Evolutionary conservation across 2,329 filamentous ascomycete species (phyloP), one percentile per base, ranked within the genome.

Genomic region (Fusarium tanahbumbuense): DNA sequence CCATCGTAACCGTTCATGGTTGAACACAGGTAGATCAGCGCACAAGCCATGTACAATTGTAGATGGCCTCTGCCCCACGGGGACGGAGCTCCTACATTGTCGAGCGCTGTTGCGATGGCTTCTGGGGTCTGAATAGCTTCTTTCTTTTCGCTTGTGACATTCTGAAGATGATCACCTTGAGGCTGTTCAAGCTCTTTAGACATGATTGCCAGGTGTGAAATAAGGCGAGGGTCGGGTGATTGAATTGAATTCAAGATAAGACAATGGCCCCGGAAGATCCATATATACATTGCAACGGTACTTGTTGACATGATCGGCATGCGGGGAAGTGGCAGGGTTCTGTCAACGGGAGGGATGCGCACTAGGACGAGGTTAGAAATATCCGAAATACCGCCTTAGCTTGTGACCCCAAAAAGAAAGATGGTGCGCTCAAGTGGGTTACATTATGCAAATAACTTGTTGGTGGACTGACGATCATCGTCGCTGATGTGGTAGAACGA

Each of bases 1-100:
- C 79, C 77, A 44, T 83, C 81, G 37, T 81, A 83, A 77, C 81
- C 80, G 49, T 78, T 82, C 80, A 82, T 82, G 1, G 81, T 83
- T 5, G 81, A 83, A 46, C 77, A 79, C 1, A 77, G 76, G 34
- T 78, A 82, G 30, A 75, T 65, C 13, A 74, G 59, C 1, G 30
- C 25, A n/a, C 68, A 71, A 3, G 55, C 30, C 53, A 52, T 41
- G 16, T 71, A 71, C 2, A 71, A 60, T 13, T 65, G 28, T 3
- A 64, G 3, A 28, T 71, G 68, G 1, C 68, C 68, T n/a, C 20
- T 45, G 12, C 56, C 56, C 60, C 60, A 64, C 8, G 56, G 56
- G 2, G 56, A 60, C 0, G 56, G 56, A 8, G 18, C 48, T 23
- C 8, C 48, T 2, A 20, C 56, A 8, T 7, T 12, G 3, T 8